Conservation (phyloP, 2,329 filamentous ascomycete species). For the Clathrospora elynae region DNA sequence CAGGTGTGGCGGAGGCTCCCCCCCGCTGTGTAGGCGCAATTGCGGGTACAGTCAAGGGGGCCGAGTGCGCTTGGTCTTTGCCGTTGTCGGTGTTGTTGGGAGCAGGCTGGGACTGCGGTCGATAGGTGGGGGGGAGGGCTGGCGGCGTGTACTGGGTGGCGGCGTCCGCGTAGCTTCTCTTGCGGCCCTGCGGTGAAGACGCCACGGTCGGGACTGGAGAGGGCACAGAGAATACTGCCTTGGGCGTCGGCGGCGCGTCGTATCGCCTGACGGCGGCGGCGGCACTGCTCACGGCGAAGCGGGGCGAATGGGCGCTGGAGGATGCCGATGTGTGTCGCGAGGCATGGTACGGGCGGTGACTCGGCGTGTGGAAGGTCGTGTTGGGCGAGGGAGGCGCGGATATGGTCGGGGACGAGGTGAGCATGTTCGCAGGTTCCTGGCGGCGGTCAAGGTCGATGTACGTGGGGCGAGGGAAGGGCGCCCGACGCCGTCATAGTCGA, state of each 20-base stretch:
- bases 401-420: conserved; percentile 46
- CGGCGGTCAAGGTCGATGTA: too few species aligned
- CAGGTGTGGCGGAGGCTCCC: conserved; percentile 39
- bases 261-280: conserved; percentile 33
- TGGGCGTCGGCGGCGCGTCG: conserved; percentile 34
- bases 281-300: conserved; percentile 40
- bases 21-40: conserved; percentile 34
- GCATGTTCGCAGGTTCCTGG: conserved; percentile 31
- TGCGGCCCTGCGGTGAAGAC: conserved; percentile 35
- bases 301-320: conserved; percentile 39
- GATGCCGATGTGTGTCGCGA: conserved; percentile 39
- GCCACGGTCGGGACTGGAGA: conserved; percentile 32
- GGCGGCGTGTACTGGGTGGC: conserved; percentile 62
- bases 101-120: conserved; percentile 26
- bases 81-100: neutral
- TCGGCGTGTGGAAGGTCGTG: conserved; percentile 41
- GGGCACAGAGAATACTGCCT: conserved; percentile 26
- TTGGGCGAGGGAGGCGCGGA: conserved; percentile 46
- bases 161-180: conserved; percentile 54
- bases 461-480: too few species aligned
- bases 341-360: conserved; percentile 42
- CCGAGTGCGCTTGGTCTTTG: conserved; percentile 4
- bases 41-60: conserved; percentile 20
- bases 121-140: conserved; percentile 53
- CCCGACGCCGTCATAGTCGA: conserved; percentile 28